These are phyloP conservation scores for Diplodia sapinea DNA, from an alignment of 2,329 filamentous ascomycete genomes.

Conservation along the genomic window DNA sequence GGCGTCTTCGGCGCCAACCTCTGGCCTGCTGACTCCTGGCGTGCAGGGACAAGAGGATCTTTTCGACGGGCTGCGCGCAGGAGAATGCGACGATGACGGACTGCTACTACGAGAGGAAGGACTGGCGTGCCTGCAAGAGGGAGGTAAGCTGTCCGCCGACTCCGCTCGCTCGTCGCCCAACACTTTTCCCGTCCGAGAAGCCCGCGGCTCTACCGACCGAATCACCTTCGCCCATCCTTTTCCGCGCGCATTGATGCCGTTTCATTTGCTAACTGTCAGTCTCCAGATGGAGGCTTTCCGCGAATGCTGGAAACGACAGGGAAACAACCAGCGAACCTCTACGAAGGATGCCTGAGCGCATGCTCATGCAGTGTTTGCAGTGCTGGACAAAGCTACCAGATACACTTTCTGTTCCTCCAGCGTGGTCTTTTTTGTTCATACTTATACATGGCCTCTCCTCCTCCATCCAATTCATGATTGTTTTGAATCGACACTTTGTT, in stretches of 20 bases:
- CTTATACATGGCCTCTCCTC: no score
- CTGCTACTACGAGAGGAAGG: conserved; percentile 94
- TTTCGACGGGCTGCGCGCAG: conserved; percentile 94
- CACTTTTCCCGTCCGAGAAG: conserved; percentile 21
- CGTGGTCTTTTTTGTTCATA: no score
- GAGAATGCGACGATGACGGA: conserved; percentile 85
- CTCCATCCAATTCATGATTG: no score
- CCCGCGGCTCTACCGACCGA: conserved; percentile 20
- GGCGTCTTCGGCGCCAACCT: not conserved
- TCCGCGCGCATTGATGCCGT: not conserved
- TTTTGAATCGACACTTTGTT: no score
- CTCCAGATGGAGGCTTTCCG: conserved; percentile 87
- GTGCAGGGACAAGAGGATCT: conserved; percentile 93
- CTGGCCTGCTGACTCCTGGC: conserved; percentile 25
- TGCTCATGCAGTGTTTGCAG: no score
- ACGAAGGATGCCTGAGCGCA: conserved; percentile 68
- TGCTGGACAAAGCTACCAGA: no score
- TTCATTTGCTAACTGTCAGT: not conserved
- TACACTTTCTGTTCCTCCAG: no score
- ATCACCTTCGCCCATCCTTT: not conserved
- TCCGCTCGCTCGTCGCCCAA: conserved; percentile 10
- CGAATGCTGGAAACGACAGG: conserved; percentile 87
- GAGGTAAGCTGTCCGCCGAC: conserved; percentile 67
- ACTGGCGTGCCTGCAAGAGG: conserved; percentile 86
- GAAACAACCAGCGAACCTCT: conserved; percentile 82